A percentile compares a stretch with the other conserved stretches of the same genome.
Evolutionary conservation across 2,329 filamentous ascomycete species (phyloP).

Genomic region (Phoma sp.): DNA sequence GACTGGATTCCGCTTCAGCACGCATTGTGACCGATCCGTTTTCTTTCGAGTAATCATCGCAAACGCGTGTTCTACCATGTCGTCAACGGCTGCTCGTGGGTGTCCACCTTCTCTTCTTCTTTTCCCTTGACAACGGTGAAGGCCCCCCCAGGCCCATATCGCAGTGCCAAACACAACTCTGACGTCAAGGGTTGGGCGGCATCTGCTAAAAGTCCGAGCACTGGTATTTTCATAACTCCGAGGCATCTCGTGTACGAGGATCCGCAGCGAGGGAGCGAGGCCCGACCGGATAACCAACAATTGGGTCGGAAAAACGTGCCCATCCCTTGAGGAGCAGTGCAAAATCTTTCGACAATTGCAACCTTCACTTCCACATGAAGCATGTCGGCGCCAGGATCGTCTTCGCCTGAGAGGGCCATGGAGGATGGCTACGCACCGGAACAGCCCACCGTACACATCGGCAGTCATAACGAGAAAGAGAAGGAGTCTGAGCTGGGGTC

Average conservation of each 20-base stretch:
- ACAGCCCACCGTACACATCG: conserved; percentile 4
- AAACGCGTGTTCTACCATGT: too few species aligned
- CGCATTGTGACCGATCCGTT: too few species aligned
- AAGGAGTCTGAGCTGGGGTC: conserved; percentile 2
- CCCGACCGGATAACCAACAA: conserved; percentile 14
- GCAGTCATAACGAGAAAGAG: conserved; percentile 6
- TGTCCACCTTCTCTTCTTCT: too few species aligned
- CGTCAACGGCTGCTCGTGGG: too few species aligned
- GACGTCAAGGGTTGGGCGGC: background rate
- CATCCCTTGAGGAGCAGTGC: background rate
- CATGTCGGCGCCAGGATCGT: conserved; percentile 5
- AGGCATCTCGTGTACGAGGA: background rate
- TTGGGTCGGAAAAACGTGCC: conserved; percentile 5
- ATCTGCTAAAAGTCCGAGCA: background rate
- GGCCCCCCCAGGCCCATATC: too few species aligned
- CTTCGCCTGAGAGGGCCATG: conserved; percentile 6
- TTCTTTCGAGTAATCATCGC: too few species aligned
- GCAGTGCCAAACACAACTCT: background rate
- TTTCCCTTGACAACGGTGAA: too few species aligned
- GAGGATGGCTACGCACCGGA: conserved; percentile 9
- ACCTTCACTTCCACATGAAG: conserved; percentile 1
- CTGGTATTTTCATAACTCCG: conserved; percentile 1
- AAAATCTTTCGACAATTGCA: background rate
- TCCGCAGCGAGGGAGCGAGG: background rate
- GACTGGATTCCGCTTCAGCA: too few species aligned